Conservation (phyloP, 2,329 filamentous ascomycete species). For the Alternaria angustiovoidea region DNA sequence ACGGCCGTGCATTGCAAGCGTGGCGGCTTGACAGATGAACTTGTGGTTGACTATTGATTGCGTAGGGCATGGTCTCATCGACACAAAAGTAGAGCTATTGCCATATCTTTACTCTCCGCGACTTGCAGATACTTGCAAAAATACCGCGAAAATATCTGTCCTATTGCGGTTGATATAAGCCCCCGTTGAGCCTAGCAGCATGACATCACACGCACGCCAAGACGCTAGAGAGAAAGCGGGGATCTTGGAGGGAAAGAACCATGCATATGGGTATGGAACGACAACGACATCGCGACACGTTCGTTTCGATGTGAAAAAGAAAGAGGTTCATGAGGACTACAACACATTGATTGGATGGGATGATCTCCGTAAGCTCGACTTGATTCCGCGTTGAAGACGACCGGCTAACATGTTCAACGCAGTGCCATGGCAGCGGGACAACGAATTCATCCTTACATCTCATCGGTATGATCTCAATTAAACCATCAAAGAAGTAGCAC, state of each 20-base stretch:
- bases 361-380: slow-evolving; percentile 9
- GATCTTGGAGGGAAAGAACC: background rate
- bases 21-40: background rate
- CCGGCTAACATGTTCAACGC: background rate
- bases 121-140: background rate
- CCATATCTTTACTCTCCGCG: background rate
- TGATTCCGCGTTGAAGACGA: background rate
- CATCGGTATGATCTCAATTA: background rate
- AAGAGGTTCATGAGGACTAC: background rate
- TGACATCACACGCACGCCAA: slow-evolving; percentile 11
- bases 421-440: slow-evolving; percentile 16
- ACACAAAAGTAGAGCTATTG: background rate
- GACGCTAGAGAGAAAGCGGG: slow-evolving; percentile 10
- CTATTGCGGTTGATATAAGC: background rate
- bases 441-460: slow-evolving; percentile 13
- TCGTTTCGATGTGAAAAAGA: background rate
- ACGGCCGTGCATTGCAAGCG: slow-evolving; percentile 5
- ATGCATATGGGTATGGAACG: background rate
- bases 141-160: background rate
- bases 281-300: slow-evolving; percentile 3
- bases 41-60: background rate
- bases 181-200: slow-evolving; percentile 1
- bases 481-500: background rate
- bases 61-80: background rate
- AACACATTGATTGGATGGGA: slow-evolving; percentile 10